These are phyloP conservation scores for Tricholoma saponaceum DNA, from an alignment of 768 basidiomycete species.

Conservation along the genomic window DNA sequence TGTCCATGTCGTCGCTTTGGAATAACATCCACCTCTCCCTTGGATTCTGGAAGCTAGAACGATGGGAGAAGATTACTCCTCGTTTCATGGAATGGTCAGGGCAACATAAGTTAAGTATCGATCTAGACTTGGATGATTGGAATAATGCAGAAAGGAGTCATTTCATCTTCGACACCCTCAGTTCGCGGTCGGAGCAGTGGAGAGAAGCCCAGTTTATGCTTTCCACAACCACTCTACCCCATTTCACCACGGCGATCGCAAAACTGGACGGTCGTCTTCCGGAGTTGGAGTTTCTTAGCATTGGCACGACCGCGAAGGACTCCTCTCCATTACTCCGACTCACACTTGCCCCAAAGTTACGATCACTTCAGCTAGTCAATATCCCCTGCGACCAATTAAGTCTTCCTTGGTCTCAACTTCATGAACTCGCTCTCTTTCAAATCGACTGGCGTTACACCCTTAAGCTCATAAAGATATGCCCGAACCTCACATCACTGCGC, in stretches of 20 bases:
- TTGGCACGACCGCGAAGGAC: neutral
- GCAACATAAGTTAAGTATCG: neutral
- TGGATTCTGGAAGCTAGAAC: neutral
- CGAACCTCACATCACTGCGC: neutral
- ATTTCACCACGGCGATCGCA: neutral
- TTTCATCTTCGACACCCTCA: neutral
- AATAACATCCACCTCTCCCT: neutral
- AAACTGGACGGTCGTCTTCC: neutral
- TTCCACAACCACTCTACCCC: neutral
- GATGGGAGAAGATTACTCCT: neutral
- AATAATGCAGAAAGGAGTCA: neutral
- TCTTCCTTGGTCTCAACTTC: neutral
- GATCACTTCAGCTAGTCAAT: neutral
- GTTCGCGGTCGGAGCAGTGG: neutral
- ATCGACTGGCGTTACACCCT: neutral
- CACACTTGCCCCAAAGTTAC: neutral
- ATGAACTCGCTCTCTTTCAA: neutral
- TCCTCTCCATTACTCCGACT: neutral
- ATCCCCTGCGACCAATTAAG: neutral
- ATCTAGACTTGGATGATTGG: neutral
- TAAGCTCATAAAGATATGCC: neutral
- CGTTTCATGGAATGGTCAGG: neutral
- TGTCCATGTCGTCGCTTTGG: constrained; percentile 1
- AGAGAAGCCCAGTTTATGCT: neutral
- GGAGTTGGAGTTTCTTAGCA: neutral